phyloP scores from a whole-genome alignment of 495 filamentous ascomycete genomes.

The Tuber indicum region DNA sequence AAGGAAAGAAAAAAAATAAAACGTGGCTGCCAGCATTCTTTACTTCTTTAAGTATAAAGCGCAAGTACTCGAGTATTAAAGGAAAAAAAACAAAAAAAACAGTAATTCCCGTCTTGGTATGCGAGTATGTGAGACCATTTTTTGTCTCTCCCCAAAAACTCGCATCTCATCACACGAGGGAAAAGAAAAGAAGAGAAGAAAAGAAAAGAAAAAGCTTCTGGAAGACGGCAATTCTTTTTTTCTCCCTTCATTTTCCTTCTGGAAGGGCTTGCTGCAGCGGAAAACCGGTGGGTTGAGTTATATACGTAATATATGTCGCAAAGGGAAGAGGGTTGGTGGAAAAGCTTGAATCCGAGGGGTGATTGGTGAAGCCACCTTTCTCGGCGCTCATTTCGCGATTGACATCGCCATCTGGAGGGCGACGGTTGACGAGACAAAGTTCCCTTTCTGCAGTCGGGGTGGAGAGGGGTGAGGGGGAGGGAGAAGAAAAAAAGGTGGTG shows the following conservation, averaged over 20 bases:
- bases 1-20: background rate
- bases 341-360: background rate
- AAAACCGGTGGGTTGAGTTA: background rate
- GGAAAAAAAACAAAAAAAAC: background rate
- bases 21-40: background rate
- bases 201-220: background rate
- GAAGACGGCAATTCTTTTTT: background rate
- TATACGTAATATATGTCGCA: slow-evolving; percentile 3
- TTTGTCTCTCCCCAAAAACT: background rate
- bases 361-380: background rate
- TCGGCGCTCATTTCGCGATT: background rate
- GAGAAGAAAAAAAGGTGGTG: background rate
- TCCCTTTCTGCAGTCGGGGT: background rate
- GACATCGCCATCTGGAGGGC: background rate
- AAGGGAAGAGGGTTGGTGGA: background rate
- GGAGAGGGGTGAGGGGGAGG: background rate
- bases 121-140: background rate
- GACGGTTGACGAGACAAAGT: background rate
- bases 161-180: background rate
- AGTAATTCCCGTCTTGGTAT: background rate
- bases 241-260: background rate
- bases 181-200: background rate
- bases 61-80: background rate
- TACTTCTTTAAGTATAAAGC: background rate
- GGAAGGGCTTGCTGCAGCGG: background rate